Base-by-base conservation (phyloP, 768 basidiomycete genomes). In the Boletus rufocinnamomeus region DNA sequence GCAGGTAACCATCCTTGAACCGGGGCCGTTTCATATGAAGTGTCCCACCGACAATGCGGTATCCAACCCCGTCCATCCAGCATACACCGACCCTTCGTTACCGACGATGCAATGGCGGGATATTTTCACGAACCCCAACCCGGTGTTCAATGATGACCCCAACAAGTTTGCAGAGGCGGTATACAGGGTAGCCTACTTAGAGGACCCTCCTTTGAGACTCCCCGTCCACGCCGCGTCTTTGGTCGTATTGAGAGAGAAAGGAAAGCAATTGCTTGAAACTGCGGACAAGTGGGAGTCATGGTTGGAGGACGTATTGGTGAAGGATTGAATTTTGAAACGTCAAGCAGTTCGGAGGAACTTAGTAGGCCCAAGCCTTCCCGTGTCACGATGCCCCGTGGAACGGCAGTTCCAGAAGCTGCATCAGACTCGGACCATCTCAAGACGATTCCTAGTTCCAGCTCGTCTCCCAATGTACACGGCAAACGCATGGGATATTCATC, bases 201-300 rank as follows among this genome's bases (percentile, higher is more conserved):
- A 56, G 62, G 51, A 58, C 40, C 60, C 67, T 21, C 66, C 66
- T 34, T 11, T 67, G 56, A 62, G 66, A 35, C 6, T 68, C 6
- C 65, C 66, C 35, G 8, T 63, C 7, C 56, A 64, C 28, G 2
- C 30, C 10, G 0, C 1, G 17, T 2, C 59, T 9, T 28, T 62
- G 37, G 7, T 2, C 0, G 1, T 6, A 5, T 9, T 52, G 6
- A 47, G 51, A 23, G 23, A 40, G 40, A 66, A 28, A 17, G 37
- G 13, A 16, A 55, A 56, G 34, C 43, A 55, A 0, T 27, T 62
- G 2, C 25, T 66, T 11, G 63, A 69, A 40, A 44, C 52, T 19
- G 62, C 60, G 4, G 59, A 68, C 41, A 25, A 44, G 27, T 63
- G 55, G 57, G 60, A 60, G 37, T 56, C 55, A 25, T 68, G 60